These are phyloP conservation scores for Saccharum officinarum DNA, from an alignment of 176 grass and related monocot genomes.

Conservation along the genomic window DNA sequence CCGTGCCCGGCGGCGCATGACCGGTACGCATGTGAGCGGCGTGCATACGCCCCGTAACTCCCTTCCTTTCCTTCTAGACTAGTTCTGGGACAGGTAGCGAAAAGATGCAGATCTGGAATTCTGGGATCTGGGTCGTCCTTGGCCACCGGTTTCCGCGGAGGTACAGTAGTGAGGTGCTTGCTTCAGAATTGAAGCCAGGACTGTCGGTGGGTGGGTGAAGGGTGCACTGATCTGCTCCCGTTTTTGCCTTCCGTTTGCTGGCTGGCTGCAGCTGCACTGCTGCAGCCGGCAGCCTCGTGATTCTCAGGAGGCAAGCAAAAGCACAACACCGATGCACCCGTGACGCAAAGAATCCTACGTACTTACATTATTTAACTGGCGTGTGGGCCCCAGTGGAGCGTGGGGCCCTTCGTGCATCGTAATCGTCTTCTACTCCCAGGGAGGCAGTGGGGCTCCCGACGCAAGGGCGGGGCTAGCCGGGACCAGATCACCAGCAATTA, in stretches of 20 bases:
- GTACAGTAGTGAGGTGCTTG: background rate
- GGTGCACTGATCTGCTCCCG: constrained; percentile 26
- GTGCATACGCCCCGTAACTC: background rate
- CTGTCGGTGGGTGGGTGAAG: background rate
- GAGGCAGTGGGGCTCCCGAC: no score
- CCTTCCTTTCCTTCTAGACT: background rate
- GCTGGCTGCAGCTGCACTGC: no score
- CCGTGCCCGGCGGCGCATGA: background rate
- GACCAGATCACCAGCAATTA: background rate
- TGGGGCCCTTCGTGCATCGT: background rate
- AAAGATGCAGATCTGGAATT: background rate
- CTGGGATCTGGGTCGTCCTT: background rate
- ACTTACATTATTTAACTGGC: background rate
- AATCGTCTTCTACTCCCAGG: background rate
- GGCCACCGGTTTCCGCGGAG: background rate
- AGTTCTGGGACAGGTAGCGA: background rate
- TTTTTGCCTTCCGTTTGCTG: background rate
- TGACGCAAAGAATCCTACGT: background rate
- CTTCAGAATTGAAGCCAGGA: background rate
- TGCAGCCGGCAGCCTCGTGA: background rate
- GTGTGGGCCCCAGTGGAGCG: background rate
- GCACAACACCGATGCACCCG: background rate
- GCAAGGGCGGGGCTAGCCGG: background rate
- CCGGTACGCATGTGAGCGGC: background rate
- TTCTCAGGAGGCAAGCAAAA: background rate